These are phyloP conservation scores for Aspergillus haitiensis DNA, from an alignment of 495 filamentous ascomycete species.

Conservation along the genomic window DNA sequence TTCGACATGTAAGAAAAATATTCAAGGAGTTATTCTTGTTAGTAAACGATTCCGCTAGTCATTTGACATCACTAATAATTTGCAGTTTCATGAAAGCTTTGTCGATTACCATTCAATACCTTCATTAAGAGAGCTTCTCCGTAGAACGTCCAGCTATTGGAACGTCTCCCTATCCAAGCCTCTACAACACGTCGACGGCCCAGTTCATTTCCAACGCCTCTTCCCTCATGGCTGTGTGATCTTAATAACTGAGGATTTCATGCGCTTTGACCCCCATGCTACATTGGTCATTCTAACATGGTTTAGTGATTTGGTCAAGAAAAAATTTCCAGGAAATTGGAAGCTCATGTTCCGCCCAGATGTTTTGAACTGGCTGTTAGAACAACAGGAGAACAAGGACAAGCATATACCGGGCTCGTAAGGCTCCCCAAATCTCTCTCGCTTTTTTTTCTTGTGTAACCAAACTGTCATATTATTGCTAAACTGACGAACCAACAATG, in stretches of 20 bases:
- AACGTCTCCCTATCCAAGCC: constrained; percentile 32
- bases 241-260: constrained; percentile 64
- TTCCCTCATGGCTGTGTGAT: constrained; percentile 60
- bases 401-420: constrained; percentile 27
- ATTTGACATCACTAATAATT: constrained; percentile 15
- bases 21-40: constrained; percentile 45
- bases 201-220: constrained; percentile 44
- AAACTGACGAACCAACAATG: neutral
- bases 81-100: constrained; percentile 45
- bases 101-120: constrained; percentile 32
- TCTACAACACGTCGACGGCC: constrained; percentile 26
- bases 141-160: constrained; percentile 38
- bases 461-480: neutral
- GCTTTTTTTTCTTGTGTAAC: neutral
- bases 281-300: constrained; percentile 56
- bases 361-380: constrained; percentile 41
- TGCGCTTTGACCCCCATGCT: constrained; percentile 51
- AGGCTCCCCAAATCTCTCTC: constrained; percentile 7
- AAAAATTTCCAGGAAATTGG: constrained; percentile 31
- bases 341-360: constrained; percentile 46
- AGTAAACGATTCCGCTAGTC: constrained; percentile 5
- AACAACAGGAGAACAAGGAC: constrained; percentile 16
- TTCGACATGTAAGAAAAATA: constrained; percentile 24
- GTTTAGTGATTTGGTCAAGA: constrained; percentile 42
- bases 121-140: constrained; percentile 25